phyloP scores from a whole-genome alignment of 768 basidiomycete genomes.

The Royoungia palumana region DNA sequence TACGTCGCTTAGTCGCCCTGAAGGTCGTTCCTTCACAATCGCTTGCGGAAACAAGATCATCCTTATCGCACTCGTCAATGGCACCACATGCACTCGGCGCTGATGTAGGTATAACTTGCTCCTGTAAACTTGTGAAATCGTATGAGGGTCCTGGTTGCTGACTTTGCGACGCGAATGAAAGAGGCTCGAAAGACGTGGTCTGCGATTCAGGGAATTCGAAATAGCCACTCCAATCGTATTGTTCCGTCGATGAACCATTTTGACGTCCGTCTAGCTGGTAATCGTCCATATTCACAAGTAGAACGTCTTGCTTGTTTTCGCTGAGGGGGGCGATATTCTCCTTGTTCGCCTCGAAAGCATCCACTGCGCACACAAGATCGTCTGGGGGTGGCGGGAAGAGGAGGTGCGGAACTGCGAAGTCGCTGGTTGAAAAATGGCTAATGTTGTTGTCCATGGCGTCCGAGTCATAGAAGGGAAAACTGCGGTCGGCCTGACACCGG shows the following conservation, averaged over 20 bases:
- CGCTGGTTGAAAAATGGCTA: slow-evolving; percentile 1
- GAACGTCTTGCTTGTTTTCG: slow-evolving; percentile 20
- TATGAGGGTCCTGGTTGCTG: slow-evolving; percentile 2
- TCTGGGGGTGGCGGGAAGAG: slow-evolving; percentile 10
- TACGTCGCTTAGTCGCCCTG: slow-evolving; percentile 22
- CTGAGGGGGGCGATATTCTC: slow-evolving; percentile 8
- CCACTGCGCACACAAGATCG: neutral
- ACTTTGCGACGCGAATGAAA: slow-evolving; percentile 23
- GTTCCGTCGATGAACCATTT: neutral
- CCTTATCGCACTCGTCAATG: neutral
- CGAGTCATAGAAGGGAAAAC: slow-evolving; percentile 12
- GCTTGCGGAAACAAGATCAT: neutral
- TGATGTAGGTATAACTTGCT: slow-evolving; percentile 4
- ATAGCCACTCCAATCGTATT: slow-evolving; percentile 23
- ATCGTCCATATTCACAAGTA: slow-evolving; percentile 2
- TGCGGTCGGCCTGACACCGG: neutral
- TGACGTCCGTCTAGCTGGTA: neutral
- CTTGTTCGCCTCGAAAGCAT: slow-evolving; percentile 8
- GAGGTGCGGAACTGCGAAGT: slow-evolving; percentile 2
- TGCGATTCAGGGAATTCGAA: slow-evolving; percentile 21
- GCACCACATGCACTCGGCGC: neutral
- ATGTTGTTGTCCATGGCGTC: slow-evolving; percentile 9
- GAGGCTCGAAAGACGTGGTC: slow-evolving; percentile 21
- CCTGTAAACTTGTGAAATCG: slow-evolving; percentile 1
- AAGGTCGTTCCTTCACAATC: neutral